Base-by-base conservation (phyloP, 2,329 filamentous ascomycete species). In the Botrytis porri region DNA sequence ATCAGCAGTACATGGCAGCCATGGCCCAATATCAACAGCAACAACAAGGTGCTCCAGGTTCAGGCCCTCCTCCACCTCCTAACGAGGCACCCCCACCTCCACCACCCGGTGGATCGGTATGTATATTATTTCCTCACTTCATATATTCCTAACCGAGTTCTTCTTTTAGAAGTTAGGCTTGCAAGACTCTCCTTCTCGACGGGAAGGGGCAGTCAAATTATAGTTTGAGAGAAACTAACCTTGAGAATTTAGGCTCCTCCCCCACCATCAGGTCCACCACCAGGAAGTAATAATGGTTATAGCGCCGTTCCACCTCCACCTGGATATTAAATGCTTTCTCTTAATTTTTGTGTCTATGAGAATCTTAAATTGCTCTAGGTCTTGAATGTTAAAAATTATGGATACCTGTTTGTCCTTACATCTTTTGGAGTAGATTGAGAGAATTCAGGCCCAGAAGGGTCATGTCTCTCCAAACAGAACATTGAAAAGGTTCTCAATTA, bases 1-100 rank as follows among this genome's bases (percentile, higher is more conserved):
- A 94, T 78, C 90, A 93, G 80, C 90, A 93, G 78, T 92, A 92
- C 77, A 88, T 88, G 77, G 87, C 87, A 29, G 85, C 85, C 69
- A 84, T 84, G 22, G 87, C 88, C 77, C 85, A 85, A 64, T 84
- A 83, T 70, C 80, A 82, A 64, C 83, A 85, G 74, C 83, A 86
- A 70, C 75, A 75, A 69, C 61, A 74, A 63, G 84, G 85, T 71
- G 80, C 85, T 75, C 78, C 81, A 63, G 78, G 83, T 72, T 83
- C 86, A 74, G 79, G 81, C 35, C 85, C 88, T 75, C 85, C 84
- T 29, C 85, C 86, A 59, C 88, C 90, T 18, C 88, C 88, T n/a
- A 75, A 54, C 41, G 77, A 71, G 76, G 86, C 89, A 72, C 88
- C 89, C 70, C 90, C 91, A 20, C 90, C 60, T n/a, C 60, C 90